Base-by-base conservation (phyloP, 176 grass and related monocot genomes). In the Poa annua region DNA sequence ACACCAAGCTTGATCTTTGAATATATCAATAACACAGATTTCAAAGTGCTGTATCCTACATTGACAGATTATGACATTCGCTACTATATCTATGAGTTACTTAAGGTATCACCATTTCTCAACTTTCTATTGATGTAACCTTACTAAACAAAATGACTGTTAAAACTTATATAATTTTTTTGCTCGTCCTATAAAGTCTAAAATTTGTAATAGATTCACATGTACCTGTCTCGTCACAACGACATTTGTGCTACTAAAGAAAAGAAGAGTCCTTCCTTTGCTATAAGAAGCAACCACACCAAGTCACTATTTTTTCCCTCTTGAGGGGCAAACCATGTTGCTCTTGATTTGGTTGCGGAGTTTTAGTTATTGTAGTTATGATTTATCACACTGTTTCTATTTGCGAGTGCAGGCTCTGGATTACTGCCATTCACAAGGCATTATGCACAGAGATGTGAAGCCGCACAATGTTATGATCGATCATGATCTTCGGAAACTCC, bases 51-150 rank as follows among this genome's bases (percentile, higher is more conserved):
- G 21, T 98, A 98, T 81, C 91, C 96, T 32, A 92, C 96, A 77
- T 33, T 98, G 74, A 95, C 92, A n/a, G 96, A 98, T 86, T 98
- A 98, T 92, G 96, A 98, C 24, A 95, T 98, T 81, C 93, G 96
- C 25, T 98, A 95, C 76, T 98, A 98, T 75, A 92, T 98, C 36
- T 98, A 93, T 1, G 96, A 98, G 78, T 84, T 98, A 86, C 96
- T 98, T 34, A 98, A 98, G 96, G 96, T 95, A 51, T 59, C 22
- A 4, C 52, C 60, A 12, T 72, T 81, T 65, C 9, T 29, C 51
- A 72, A 52, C 13, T 39, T 76, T 84, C 29, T 66, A 62, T 68
- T 88, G 71, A 19, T 72, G 8, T 81, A 66, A 38, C 38, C 49
- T 81, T 82, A 7, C 54, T 2, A 17, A 71, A 14, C 11, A 67